These are phyloP conservation scores for Saccharomyces pastorianus DNA, from an alignment of 1,139 yeast genomes.

Conservation along the genomic window DNA sequence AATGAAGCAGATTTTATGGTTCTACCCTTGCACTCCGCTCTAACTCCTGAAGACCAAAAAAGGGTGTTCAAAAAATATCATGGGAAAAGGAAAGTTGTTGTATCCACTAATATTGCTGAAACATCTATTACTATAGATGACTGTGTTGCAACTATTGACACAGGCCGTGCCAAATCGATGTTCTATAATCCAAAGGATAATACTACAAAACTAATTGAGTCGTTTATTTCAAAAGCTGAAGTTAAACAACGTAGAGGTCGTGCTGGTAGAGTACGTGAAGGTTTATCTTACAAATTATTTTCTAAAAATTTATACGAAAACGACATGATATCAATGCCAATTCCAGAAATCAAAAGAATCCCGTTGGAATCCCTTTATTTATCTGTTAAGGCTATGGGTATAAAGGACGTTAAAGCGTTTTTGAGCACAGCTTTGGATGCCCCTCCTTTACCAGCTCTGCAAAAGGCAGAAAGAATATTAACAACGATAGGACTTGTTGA, in stretches of 20 bases:
- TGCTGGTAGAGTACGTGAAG: constrained; percentile 90
- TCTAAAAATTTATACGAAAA: constrained; percentile 50
- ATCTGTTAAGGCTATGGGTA: constrained; percentile 83
- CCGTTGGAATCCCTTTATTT: constrained; percentile 76
- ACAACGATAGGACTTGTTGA: constrained; percentile 65
- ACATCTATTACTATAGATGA: constrained; percentile 90
- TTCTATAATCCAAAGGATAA: constrained; percentile 60
- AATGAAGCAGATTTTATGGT: constrained; percentile 31
- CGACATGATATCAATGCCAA: constrained; percentile 61
- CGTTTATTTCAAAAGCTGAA: constrained; percentile 88
- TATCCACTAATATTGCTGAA: constrained; percentile 82
- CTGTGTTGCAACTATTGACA: constrained; percentile 83
- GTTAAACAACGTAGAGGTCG: constrained; percentile 92
- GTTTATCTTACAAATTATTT: constrained; percentile 74
- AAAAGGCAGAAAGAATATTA: constrained; percentile 54
- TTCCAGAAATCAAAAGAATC: constrained; percentile 82
- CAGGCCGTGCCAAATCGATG: constrained; percentile 77
- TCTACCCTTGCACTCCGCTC: constrained; percentile 81
- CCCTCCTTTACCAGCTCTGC: constrained; percentile 52
- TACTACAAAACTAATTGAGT: constrained; percentile 65
- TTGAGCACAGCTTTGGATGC: constrained; percentile 74
- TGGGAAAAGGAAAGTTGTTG: constrained; percentile 67
- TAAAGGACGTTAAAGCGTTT: constrained; percentile 60
- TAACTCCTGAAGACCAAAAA: constrained; percentile 75
- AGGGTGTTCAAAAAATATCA: constrained; percentile 56